Conservation (phyloP, 78 protist species). For the Dictyostelium citrinum region DNA sequence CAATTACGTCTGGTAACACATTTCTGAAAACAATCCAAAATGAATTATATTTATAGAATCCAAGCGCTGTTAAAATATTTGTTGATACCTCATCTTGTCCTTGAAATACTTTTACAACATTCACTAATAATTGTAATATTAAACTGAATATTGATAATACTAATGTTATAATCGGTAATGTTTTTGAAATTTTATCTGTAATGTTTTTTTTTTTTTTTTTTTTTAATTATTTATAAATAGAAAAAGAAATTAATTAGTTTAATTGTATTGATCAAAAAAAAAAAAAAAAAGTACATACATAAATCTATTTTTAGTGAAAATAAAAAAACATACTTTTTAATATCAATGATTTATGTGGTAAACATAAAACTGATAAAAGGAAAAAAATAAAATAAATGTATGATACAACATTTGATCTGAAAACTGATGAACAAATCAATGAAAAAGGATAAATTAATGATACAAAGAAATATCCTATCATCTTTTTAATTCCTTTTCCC, state of each 20-base stretch:
- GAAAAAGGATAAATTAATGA: constrained; percentile 38
- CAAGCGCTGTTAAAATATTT: not conserved
- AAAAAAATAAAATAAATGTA: constrained; percentile 31
- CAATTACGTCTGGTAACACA: constrained; percentile 26
- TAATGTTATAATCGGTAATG: constrained; percentile 3
- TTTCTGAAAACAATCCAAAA: not conserved
- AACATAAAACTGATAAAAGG: constrained; percentile 12
- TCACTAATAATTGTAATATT: not conserved
- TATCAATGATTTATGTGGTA: constrained; percentile 30
- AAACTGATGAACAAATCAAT: constrained; percentile 4
- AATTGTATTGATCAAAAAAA: not conserved
- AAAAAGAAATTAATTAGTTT: not conserved
- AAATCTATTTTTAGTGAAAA: too few species aligned
- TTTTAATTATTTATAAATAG: too few species aligned
- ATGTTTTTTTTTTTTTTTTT: not conserved
- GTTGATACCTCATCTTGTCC: not conserved
- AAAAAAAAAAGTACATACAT: too few species aligned
- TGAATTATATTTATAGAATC: not conserved
- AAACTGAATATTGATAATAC: not conserved
- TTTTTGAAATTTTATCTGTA: constrained; percentile 22
- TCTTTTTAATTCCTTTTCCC: not conserved
- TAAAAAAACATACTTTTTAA: constrained; percentile 20
- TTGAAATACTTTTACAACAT: not conserved
- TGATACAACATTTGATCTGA: constrained; percentile 45
- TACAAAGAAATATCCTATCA: constrained; percentile 40